Percentiles rank a stretch among this genome's conserved stretches.
These are phyloP conservation scores for Poa pratensis DNA, from an alignment of 176 grass and related monocot genomes.

Conservation along the genomic window DNA sequence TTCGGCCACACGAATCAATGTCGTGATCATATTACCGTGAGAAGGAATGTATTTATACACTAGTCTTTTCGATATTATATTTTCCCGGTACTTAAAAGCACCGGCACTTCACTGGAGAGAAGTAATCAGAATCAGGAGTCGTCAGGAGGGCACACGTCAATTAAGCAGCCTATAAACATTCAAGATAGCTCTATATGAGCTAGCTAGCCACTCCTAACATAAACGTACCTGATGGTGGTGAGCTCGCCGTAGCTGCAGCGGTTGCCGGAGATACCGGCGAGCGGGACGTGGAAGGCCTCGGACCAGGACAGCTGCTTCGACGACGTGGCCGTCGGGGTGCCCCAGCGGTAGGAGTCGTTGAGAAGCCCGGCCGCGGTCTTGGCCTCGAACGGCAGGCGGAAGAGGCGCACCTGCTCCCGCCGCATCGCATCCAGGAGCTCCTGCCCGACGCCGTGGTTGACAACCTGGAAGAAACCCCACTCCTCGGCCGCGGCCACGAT, in stretches of 20 bases:
- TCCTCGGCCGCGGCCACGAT: slow-evolving; percentile 63
- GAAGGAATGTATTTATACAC: slow-evolving; percentile 32
- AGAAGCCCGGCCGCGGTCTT: slow-evolving; percentile 57
- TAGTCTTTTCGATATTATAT: slow-evolving; percentile 14
- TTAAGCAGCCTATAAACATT: not conserved
- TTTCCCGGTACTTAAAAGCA: slow-evolving; percentile 38
- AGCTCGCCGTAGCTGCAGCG: slow-evolving; percentile 59
- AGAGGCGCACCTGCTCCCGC: slow-evolving; percentile 66
- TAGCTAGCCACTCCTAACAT: not conserved
- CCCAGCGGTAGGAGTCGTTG: slow-evolving; percentile 81
- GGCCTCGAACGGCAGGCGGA: slow-evolving; percentile 73
- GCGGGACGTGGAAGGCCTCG: slow-evolving; percentile 84
- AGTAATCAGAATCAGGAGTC: not conserved
- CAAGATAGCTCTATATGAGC: not conserved
- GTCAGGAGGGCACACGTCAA: not conserved
- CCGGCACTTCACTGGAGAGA: not conserved
- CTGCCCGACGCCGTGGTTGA: slow-evolving; percentile 66
- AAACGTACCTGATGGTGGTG: slow-evolving; percentile 56
- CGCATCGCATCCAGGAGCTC: slow-evolving; percentile 61
- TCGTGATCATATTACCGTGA: not conserved
- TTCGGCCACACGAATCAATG: not conserved
- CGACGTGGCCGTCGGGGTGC: slow-evolving; percentile 62
- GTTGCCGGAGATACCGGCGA: slow-evolving; percentile 55
- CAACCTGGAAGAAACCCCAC: slow-evolving; percentile 96
- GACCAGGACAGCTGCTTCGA: slow-evolving; percentile 78